phyloP scores from a whole-genome alignment of 2,329 filamentous ascomycete species.

The Trichoderma endophyticum region DNA sequence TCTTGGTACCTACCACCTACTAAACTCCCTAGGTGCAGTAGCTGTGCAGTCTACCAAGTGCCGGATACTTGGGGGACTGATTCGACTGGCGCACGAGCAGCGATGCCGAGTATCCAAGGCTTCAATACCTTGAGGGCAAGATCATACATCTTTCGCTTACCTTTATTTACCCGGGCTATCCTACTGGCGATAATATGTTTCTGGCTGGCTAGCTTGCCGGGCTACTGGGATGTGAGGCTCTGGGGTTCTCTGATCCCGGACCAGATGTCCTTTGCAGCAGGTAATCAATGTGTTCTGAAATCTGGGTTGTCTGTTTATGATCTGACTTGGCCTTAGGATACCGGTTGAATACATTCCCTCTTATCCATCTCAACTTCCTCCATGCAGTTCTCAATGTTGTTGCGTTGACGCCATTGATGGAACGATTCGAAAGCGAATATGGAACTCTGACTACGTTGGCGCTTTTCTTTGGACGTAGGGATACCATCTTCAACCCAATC shows the following conservation, averaged over 20 bases:
- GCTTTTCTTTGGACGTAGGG: constrained; percentile 87
- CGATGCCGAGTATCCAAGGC: constrained; percentile 32
- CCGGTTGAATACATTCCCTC: constrained; percentile 85
- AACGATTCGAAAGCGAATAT: constrained; percentile 89
- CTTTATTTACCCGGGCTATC: constrained; percentile 76
- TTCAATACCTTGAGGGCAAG: constrained; percentile 67
- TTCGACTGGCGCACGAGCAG: constrained; percentile 11
- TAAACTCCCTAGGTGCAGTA: not conserved
- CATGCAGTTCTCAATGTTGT: constrained; percentile 78
- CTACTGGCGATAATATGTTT: constrained; percentile 58
- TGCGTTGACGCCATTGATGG: constrained; percentile 80
- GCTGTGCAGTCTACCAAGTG: constrained; percentile 11
- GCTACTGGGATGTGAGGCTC: constrained; percentile 66
- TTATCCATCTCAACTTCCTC: constrained; percentile 78
- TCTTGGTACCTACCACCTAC: not conserved
- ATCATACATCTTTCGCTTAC: constrained; percentile 80
- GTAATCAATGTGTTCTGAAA: constrained; percentile 42
- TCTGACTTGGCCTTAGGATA: constrained; percentile 61
- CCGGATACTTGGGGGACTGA: constrained; percentile 8
- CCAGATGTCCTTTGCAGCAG: constrained; percentile 66
- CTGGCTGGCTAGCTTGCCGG: constrained; percentile 67
- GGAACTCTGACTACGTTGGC: constrained; percentile 85
- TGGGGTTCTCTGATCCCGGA: constrained; percentile 79
- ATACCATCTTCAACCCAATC: not conserved
- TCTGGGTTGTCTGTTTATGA: not conserved